These are phyloP conservation scores for Fraxinus ornus DNA, from an alignment of 305 asterid species.

Conservation along the genomic window DNA sequence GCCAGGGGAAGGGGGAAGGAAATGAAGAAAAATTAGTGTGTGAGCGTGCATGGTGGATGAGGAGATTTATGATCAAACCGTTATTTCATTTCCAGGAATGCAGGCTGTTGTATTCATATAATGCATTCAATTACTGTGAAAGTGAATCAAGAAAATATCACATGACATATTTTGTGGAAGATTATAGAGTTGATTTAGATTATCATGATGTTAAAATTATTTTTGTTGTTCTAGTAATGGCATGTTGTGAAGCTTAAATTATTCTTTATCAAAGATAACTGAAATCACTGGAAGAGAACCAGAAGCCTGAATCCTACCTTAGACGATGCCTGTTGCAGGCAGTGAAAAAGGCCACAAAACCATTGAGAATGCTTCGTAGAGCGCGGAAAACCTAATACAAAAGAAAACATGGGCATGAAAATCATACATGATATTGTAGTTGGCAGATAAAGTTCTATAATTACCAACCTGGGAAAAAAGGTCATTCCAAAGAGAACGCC, in stretches of 20 bases:
- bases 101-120: background rate
- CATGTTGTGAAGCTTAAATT: background rate
- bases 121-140: background rate
- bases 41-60: background rate
- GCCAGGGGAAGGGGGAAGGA: too few relatives aligned
- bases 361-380: slow-evolving; percentile 64
- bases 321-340: slow-evolving; percentile 82
- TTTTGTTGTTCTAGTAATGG: background rate
- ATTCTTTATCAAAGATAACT: background rate
- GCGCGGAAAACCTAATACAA: slow-evolving; percentile 63
- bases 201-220: background rate
- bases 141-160: background rate
- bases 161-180: background rate
- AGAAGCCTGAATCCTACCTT: slow-evolving; percentile 40
- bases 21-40: background rate
- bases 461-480: slow-evolving; percentile 70
- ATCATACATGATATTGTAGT: background rate
- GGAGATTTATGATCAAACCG: background rate
- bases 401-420: slow-evolving; percentile 9
- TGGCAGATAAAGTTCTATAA: background rate
- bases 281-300: background rate
- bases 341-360: slow-evolving; percentile 68
- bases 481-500: slow-evolving; percentile 90
- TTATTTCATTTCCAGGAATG: background rate
- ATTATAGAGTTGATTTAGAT: background rate